A percentile compares a stretch with the other conserved stretches of the same genome.
These are phyloP conservation scores for Wickerhamiella spandovensis DNA, from an alignment of 805 yeast genomes.

Conservation along the genomic window DNA sequence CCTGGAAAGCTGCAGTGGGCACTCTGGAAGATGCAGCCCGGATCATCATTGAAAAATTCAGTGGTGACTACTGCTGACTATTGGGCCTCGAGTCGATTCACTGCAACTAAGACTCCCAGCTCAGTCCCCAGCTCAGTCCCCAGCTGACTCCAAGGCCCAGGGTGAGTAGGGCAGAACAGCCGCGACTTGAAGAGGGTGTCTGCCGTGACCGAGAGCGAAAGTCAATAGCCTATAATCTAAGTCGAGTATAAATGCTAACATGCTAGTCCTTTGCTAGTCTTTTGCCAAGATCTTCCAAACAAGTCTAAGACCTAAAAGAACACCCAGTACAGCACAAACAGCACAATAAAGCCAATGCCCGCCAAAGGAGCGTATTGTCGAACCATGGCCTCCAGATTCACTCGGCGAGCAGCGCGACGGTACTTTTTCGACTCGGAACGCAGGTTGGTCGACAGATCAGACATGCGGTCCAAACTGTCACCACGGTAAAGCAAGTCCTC, in stretches of 20 bases:
- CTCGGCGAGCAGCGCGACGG: slow-evolving; percentile 76
- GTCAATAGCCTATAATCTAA: too few species aligned
- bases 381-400: slow-evolving; percentile 77
- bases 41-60: background rate
- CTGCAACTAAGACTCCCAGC: too few species aligned
- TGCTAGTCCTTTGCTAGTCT: background rate
- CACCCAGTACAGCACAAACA: slow-evolving; percentile 75
- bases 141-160: too few species aligned
- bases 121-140: too few species aligned
- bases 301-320: slow-evolving; percentile 29
- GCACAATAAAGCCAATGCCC: slow-evolving; percentile 50
- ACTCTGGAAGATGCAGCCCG: background rate
- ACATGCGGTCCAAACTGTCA: slow-evolving; percentile 77
- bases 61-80: background rate
- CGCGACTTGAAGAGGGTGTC: too few species aligned
- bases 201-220: too few species aligned
- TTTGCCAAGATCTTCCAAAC: background rate
- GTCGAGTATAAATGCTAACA: too few species aligned
- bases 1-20: background rate
- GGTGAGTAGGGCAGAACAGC: too few species aligned
- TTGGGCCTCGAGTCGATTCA: too few species aligned
- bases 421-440: slow-evolving; percentile 77
- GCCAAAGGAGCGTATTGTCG: slow-evolving; percentile 84
- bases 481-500: slow-evolving; percentile 93
- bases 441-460: slow-evolving; percentile 69